Evolutionary conservation across 768 basidiomycete species (phyloP).

Genomic region (Mycena amicta): DNA sequence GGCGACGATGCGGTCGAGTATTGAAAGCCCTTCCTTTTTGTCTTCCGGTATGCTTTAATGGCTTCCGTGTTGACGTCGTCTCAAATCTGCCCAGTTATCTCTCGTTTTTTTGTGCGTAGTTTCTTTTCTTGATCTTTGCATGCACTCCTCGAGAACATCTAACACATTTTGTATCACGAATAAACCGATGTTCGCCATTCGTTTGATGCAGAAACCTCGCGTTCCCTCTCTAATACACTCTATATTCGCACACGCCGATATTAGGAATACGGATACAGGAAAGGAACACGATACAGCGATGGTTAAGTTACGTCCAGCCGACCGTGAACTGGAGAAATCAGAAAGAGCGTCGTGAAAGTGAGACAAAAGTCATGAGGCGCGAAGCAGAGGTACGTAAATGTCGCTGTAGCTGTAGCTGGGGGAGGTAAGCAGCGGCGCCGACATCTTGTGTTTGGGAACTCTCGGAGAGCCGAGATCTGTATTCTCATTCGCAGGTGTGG

Average conservation of each 20-base stretch:
- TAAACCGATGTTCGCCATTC: neutral
- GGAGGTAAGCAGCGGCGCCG: neutral
- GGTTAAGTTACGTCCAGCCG: neutral
- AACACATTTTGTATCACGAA: neutral
- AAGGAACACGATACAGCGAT: neutral
- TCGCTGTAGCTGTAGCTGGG: neutral
- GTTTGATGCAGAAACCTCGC: too few species aligned
- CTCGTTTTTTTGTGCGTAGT: conserved; percentile 23
- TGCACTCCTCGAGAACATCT: neutral
- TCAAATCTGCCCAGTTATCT: conserved; percentile 5
- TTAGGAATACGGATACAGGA: conserved; percentile 1
- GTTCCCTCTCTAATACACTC: neutral
- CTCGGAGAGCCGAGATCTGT: too few species aligned
- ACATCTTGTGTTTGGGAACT: neutral
- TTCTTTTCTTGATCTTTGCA: conserved; percentile 7
- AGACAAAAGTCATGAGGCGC: neutral
- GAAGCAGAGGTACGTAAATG: neutral
- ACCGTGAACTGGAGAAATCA: neutral
- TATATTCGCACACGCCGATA: neutral
- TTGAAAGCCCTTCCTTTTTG: conserved; percentile 33
- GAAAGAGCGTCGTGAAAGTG: neutral
- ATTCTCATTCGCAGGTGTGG: too few species aligned
- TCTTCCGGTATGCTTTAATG: conserved; percentile 9
- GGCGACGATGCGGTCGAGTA: conserved; percentile 86
- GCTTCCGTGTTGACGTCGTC: neutral